A percentile compares a stretch with the other conserved stretches of the same genome.
phyloP scores from a whole-genome alignment of 129 eudicot species.

The Scalesia atractyloides region DNA sequence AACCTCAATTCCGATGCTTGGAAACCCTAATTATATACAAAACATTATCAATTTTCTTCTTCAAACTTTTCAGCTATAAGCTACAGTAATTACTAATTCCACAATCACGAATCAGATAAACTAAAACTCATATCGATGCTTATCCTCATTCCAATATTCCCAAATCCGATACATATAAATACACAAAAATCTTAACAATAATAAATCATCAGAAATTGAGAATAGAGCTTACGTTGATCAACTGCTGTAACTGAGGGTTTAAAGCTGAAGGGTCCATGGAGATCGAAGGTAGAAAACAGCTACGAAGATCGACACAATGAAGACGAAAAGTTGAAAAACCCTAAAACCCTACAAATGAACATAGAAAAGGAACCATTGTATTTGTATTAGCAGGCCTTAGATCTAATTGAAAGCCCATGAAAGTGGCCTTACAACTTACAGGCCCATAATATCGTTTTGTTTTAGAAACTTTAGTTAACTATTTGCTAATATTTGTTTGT shows the following conservation, averaged over 20 bases:
- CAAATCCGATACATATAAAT: not conserved
- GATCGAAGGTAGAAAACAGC: conserved; percentile 5
- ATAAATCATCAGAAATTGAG: too few relatives aligned
- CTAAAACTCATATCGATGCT: not conserved
- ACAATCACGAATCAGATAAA: not conserved
- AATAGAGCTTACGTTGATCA: conserved; percentile 46
- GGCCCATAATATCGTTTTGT: not conserved
- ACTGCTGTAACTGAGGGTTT: conserved; percentile 53
- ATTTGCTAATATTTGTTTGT: too few relatives aligned
- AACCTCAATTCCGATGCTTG: not conserved
- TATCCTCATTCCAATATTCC: not conserved
- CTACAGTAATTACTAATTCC: not conserved
- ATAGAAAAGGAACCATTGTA: not conserved
- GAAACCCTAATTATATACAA: conserved; percentile 4
- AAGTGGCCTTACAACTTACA: too few relatives aligned
- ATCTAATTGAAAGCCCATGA: not conserved
- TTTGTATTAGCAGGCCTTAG: not conserved
- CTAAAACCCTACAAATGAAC: conserved; percentile 29
- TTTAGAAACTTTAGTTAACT: not conserved
- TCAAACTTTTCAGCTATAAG: not conserved
- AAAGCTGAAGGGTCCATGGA: conserved; percentile 60
- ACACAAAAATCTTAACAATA: not conserved
- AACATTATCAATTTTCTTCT: not conserved
- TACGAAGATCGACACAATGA: conserved; percentile 10
- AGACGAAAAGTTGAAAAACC: conserved; percentile 20